Percentiles rank a stretch among this genome's conserved stretches.
phyloP scores from a whole-genome alignment of 2,329 filamentous ascomycete genomes.

The Sporothrix protearum region DNA sequence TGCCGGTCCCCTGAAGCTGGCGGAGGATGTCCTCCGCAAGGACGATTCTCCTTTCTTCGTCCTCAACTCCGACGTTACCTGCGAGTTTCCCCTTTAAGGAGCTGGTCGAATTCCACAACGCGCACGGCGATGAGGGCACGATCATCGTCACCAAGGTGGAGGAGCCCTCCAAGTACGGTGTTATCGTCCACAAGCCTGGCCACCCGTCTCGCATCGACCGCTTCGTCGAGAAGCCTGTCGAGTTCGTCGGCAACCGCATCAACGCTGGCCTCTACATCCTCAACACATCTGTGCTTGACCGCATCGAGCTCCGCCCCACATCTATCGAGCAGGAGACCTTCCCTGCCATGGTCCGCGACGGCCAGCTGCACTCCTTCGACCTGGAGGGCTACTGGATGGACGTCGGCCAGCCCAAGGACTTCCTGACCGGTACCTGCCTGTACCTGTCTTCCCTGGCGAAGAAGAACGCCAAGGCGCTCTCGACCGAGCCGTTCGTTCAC shows the following conservation, averaged over 20 bases:
- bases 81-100: slow-evolving; percentile 96
- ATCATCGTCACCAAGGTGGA: slow-evolving; percentile 99
- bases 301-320: slow-evolving; percentile 93
- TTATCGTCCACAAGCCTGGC: slow-evolving; percentile 93
- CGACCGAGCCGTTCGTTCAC: slow-evolving; percentile 75
- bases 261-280: slow-evolving; percentile 98
- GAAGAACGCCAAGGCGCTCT: slow-evolving; percentile 81
- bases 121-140: slow-evolving; percentile 90
- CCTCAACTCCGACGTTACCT: slow-evolving; percentile 96
- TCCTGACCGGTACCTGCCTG: slow-evolving; percentile 90
- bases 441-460: slow-evolving; percentile 92
- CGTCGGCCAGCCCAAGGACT: slow-evolving; percentile 97
- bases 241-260: slow-evolving; percentile 98
- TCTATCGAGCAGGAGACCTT: slow-evolving; percentile 99
- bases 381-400: slow-evolving; percentile 99
- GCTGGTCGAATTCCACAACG: slow-evolving; percentile 86
- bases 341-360: slow-evolving; percentile 86
- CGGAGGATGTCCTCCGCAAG: slow-evolving; percentile 86
- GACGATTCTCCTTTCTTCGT: slow-evolving; percentile 96
- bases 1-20: slow-evolving; percentile 90
- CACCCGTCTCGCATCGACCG: slow-evolving; percentile 91
- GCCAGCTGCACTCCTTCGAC: slow-evolving; percentile 91
- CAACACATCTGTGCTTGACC: slow-evolving; percentile 83
- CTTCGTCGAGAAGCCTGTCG: slow-evolving; percentile 98
- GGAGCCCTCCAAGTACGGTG: slow-evolving; percentile 98